phyloP scores from a whole-genome alignment of 169 alveolate species.

The Amoebophrya sp. region DNA sequence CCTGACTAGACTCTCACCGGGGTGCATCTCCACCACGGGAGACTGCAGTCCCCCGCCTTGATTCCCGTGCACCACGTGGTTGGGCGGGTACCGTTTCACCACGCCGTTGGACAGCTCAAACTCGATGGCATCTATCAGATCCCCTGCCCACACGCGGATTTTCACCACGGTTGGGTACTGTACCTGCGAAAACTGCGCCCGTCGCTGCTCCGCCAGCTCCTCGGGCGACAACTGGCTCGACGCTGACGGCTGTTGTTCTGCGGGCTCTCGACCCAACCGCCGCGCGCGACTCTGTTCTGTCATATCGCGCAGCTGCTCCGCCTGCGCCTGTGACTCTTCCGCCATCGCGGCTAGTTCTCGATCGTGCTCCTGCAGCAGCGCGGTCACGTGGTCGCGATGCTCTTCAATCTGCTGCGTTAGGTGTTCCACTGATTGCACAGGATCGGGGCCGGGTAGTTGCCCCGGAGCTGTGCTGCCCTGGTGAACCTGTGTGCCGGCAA shows the following conservation, averaged over 20 bases:
- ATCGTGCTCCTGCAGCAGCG: no score
- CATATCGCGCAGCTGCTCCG: background rate
- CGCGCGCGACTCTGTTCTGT: background rate
- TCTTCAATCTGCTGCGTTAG: background rate
- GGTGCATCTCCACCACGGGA: no score
- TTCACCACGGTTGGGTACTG: background rate
- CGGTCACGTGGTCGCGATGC: no score
- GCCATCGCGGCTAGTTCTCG: background rate
- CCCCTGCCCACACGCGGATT: background rate
- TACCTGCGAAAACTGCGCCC: background rate
- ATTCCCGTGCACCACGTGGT: background rate
- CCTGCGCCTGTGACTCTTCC: background rate
- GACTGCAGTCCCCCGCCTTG: background rate
- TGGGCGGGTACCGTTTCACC: background rate
- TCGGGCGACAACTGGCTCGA: background rate
- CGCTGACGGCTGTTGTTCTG: no score
- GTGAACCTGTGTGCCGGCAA: background rate
- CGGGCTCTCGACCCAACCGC: no score
- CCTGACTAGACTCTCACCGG: no score
- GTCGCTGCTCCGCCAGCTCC: background rate
- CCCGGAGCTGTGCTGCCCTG: no score
- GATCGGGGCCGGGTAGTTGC: no score
- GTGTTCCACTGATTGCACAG: no score
- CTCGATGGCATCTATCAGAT: background rate
- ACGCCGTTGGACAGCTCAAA: background rate